phyloP scores from a whole-genome alignment of 306 rosid genomes.

The Crotalaria pallida region DNA sequence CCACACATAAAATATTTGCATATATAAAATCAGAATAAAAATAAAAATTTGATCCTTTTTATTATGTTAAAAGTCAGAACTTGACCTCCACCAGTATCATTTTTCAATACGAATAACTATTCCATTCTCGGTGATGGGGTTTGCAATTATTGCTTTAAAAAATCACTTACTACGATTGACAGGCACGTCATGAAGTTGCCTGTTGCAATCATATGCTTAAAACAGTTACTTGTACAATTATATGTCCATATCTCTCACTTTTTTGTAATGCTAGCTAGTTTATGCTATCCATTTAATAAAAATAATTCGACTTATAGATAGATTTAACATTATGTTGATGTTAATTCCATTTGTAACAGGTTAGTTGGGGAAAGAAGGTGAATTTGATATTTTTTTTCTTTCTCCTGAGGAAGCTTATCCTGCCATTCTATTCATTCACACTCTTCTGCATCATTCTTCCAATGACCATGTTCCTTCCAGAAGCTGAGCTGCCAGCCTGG shows the following conservation, averaged over 20 bases:
- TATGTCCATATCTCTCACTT: background rate
- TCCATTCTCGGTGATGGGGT: background rate
- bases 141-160: background rate
- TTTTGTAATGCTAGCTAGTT: constrained; percentile 6
- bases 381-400: constrained; percentile 90
- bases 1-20: background rate
- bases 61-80: background rate
- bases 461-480: constrained; percentile 95
- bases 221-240: background rate
- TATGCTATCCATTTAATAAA: background rate
- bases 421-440: constrained; percentile 96
- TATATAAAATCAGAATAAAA: background rate
- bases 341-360: constrained; percentile 46
- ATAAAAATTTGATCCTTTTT: background rate
- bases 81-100: background rate
- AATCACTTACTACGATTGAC: background rate
- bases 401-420: constrained; percentile 90
- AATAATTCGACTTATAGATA: constrained; percentile 19
- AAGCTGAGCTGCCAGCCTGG: constrained; percentile 94
- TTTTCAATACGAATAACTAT: background rate
- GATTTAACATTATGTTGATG: constrained; percentile 10
- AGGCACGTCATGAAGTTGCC: background rate
- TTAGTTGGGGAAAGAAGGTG: constrained; percentile 71
- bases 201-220: background rate
- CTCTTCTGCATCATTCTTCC: constrained; percentile 98